Percentiles rank a stretch among this genome's conserved stretches.
phyloP scores from a whole-genome alignment of 2,329 filamentous ascomycete species.

The Fusarium agapanthi region DNA sequence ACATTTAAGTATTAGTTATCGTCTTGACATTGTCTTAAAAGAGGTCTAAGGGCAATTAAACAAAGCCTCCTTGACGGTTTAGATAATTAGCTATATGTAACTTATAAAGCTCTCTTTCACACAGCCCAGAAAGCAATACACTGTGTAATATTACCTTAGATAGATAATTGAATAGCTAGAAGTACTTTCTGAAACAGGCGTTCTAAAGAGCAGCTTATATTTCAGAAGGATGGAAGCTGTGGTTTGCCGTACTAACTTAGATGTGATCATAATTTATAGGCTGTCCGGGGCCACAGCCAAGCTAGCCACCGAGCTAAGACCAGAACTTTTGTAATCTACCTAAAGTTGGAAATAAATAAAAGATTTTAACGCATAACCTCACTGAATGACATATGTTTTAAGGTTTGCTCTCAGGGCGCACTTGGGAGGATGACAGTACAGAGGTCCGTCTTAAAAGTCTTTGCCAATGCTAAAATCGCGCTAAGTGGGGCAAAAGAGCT shows the following conservation, averaged over 20 bases:
- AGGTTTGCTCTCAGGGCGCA: background rate
- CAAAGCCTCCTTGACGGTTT: rapidly evolving
- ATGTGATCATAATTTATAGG: too few relatives aligned
- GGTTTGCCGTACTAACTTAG: too few relatives aligned
- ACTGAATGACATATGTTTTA: background rate
- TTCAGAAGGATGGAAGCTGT: background rate
- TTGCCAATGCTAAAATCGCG: too few relatives aligned
- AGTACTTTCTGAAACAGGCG: too few relatives aligned
- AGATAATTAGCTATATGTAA: too few relatives aligned
- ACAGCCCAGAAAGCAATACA: rapidly evolving
- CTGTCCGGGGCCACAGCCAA: too few relatives aligned
- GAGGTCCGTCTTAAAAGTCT: too few relatives aligned
- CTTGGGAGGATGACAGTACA: background rate
- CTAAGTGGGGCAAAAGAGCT: too few relatives aligned
- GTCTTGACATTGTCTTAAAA: rapidly evolving
- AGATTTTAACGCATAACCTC: background rate
- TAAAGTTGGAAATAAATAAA: background rate
- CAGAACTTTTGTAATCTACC: background rate
- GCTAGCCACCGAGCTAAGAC: background rate
- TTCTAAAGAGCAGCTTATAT: background rate
- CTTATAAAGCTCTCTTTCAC: too few relatives aligned
- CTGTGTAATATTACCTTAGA: rapidly evolving
- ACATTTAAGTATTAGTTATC: too few relatives aligned
- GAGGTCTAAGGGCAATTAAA: too few relatives aligned
- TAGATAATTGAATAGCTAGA: rapidly evolving